A percentile compares a stretch with the other conserved stretches of the same genome.
Conservation (phyloP, 345 rosid genomes). For the Cardiospermum halicacabum region DNA sequence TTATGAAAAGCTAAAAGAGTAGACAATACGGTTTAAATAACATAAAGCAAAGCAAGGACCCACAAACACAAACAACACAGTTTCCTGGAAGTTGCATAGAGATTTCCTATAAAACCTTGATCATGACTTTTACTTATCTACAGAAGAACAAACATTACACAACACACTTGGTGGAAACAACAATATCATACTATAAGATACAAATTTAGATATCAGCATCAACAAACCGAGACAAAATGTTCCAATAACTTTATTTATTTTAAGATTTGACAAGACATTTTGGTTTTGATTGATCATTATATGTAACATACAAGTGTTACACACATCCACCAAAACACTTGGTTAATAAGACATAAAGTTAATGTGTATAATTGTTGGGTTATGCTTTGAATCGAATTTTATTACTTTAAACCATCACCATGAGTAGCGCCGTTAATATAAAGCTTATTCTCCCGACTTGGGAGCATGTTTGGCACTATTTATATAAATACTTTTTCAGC, state of each 20-base stretch:
- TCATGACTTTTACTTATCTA: no score
- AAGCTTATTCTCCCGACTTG: neutral
- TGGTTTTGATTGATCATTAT: neutral
- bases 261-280: neutral
- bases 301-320: neutral
- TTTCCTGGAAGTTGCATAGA: conserved; percentile 28
- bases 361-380: neutral
- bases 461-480: no score
- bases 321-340: neutral
- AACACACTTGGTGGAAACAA: no score
- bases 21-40: no score
- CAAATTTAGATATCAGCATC: neutral
- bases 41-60: conserved; percentile 2
- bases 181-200: neutral
- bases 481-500: no score
- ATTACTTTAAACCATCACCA: neutral
- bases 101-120: neutral
- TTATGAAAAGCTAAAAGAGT: no score
- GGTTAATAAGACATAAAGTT: neutral
- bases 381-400: neutral
- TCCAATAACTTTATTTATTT: neutral
- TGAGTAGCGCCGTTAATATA: neutral
- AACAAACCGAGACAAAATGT: neutral
- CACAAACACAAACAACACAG: conserved; percentile 3
- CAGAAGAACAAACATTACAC: no score